phyloP scores from a whole-genome alignment of 164 flowering plant species.

The Cinnamomum micranthum region DNA sequence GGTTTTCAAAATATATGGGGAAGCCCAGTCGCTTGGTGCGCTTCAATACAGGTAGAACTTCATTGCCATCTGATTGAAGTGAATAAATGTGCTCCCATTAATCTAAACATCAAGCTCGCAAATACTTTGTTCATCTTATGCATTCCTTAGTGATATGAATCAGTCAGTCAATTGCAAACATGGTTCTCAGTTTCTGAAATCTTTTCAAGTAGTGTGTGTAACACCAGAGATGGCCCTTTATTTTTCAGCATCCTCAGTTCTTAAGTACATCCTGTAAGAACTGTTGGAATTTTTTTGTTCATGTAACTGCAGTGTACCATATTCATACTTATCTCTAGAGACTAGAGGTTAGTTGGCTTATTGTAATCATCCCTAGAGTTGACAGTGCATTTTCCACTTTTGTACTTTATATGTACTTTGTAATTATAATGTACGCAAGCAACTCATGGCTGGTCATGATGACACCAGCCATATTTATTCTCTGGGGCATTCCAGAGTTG shows the following conservation, averaged over 20 bases:
- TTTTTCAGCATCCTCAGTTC: background rate
- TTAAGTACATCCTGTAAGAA: too few species aligned
- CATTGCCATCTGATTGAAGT: background rate
- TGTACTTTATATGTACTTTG: too few species aligned
- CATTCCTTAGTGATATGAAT: background rate
- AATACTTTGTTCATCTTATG: background rate
- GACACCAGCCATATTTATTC: too few species aligned
- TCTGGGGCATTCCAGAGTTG: too few species aligned
- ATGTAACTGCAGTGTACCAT: too few species aligned
- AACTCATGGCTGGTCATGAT: too few species aligned
- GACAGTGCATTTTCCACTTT: too few species aligned
- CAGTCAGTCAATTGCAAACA: background rate
- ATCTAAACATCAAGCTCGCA: background rate
- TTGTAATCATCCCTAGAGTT: too few species aligned
- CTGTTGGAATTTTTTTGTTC: too few species aligned
- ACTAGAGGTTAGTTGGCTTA: too few species aligned
- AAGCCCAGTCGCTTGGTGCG: slow-evolving; percentile 81
- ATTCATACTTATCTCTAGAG: too few species aligned
- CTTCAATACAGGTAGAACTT: slow-evolving; percentile 57
- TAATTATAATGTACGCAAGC: too few species aligned
- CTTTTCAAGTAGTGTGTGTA: background rate
- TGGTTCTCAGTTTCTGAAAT: background rate
- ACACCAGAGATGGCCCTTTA: background rate
- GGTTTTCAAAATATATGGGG: slow-evolving; percentile 76
- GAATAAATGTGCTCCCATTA: background rate